Percentiles rank a stretch among this genome's conserved stretches.
Conservation (phyloP, 73 alveolate genomes). For the Paraurostyla sp. region DNA sequence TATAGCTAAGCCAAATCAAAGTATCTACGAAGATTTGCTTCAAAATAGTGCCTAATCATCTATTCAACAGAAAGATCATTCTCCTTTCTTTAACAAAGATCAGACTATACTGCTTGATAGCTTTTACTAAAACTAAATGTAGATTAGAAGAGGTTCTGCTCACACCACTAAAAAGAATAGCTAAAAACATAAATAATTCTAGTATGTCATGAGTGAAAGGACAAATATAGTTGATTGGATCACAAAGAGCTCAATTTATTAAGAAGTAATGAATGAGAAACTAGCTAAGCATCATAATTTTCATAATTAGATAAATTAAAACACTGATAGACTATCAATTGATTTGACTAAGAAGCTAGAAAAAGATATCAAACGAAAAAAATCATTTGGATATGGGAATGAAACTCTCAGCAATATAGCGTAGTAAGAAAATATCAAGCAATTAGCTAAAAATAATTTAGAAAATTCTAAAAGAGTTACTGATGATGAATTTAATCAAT, state of each 20-base stretch:
- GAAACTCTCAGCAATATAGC: too few relatives aligned
- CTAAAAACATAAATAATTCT: background rate
- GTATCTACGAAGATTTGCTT: slow-evolving; percentile 27
- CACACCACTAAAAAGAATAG: background rate
- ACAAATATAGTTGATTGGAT: background rate
- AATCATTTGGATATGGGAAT: too few relatives aligned
- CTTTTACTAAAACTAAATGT: background rate
- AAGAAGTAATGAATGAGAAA: slow-evolving; percentile 27
- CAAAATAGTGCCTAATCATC: background rate
- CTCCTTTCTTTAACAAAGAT: slow-evolving; percentile 1
- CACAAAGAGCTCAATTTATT: background rate
- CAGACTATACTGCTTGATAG: background rate
- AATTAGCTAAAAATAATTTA: background rate
- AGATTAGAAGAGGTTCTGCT: slow-evolving; percentile 2
- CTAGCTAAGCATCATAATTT: too few relatives aligned
- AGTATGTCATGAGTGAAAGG: slow-evolving; percentile 26
- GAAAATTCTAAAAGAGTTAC: background rate
- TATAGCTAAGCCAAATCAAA: background rate
- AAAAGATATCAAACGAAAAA: too few relatives aligned
- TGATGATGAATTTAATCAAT: slow-evolving; percentile 19
- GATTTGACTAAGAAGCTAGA: too few relatives aligned
- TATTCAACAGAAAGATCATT: background rate
- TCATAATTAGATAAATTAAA: too few relatives aligned
- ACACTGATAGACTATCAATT: too few relatives aligned
- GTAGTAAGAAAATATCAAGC: background rate